A percentile compares a stretch with the other conserved stretches of the same genome.
phyloP scores from a whole-genome alignment of 495 filamentous ascomycete genomes.

The Aspergillus carlsbadensis region DNA sequence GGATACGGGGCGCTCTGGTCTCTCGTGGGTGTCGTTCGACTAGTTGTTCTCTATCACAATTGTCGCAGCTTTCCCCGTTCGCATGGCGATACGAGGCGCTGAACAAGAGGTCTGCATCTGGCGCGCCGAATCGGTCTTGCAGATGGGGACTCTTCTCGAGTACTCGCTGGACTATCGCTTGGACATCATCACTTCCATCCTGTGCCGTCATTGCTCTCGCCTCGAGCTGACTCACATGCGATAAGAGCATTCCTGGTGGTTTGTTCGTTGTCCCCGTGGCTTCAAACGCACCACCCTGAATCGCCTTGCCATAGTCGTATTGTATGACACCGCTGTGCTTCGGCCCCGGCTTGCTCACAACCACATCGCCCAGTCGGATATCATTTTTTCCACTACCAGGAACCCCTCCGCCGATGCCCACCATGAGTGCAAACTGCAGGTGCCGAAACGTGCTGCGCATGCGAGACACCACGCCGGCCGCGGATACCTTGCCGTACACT shows the following conservation, averaged over 20 bases:
- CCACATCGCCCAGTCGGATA: constrained; percentile 38
- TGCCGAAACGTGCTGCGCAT: constrained; percentile 22
- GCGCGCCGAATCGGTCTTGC: constrained; percentile 16
- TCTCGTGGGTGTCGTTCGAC: constrained; percentile 11
- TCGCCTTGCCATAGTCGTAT: constrained; percentile 41
- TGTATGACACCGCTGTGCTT: constrained; percentile 29
- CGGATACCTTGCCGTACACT: constrained; percentile 27
- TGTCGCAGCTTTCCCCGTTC: not conserved
- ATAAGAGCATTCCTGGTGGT: constrained; percentile 24
- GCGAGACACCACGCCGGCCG: constrained; percentile 23
- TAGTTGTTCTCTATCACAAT: constrained; percentile 6
- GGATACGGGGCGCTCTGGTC: constrained; percentile 7
- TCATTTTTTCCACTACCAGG: constrained; percentile 21
- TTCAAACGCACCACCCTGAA: not conserved
- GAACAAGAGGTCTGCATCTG: constrained; percentile 27
- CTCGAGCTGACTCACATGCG: constrained; percentile 25
- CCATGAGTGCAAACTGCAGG: constrained; percentile 28
- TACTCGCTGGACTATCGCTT: constrained; percentile 16
- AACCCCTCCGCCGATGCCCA: constrained; percentile 38
- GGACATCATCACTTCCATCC: constrained; percentile 10
- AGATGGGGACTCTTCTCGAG: constrained; percentile 17
- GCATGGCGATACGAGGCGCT: constrained; percentile 25
- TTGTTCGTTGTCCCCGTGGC: not conserved
- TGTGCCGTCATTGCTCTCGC: constrained; percentile 17
- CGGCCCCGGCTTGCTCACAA: constrained; percentile 27